Percentiles rank a stretch among this genome's conserved stretches.
These are phyloP conservation scores for Penstemon newberryi DNA, from an alignment of 257 asterid genomes.

Conservation along the genomic window DNA sequence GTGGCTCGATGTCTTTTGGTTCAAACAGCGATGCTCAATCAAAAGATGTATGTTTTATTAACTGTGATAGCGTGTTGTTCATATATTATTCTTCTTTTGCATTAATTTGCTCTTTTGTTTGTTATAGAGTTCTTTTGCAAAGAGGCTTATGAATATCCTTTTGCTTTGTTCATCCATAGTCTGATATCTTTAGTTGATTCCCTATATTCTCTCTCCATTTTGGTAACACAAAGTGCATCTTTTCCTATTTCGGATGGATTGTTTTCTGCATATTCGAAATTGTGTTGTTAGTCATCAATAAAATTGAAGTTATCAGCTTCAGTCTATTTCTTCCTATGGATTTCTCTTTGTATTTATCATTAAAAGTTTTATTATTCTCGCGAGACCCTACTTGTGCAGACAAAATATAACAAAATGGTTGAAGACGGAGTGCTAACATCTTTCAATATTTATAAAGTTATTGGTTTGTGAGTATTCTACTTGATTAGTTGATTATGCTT, in stretches of 20 bases:
- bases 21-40: constrained; percentile 47
- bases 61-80: neutral
- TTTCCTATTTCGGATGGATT: neutral
- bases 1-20: constrained; percentile 46
- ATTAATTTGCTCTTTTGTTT: constrained; percentile 13
- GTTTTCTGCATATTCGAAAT: constrained; percentile 13
- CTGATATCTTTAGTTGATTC: neutral
- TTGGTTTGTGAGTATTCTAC: neutral
- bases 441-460: neutral
- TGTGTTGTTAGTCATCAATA: constrained; percentile 1
- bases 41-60: constrained; percentile 57
- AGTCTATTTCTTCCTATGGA: neutral
- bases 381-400: neutral
- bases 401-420: neutral
- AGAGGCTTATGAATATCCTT: constrained; percentile 6
- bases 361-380: neutral
- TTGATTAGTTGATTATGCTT: neutral
- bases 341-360: neutral
- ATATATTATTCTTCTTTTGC: constrained; percentile 12
- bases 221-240: neutral
- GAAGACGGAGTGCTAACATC: too few species aligned
- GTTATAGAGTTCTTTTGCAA: neutral
- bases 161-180: constrained; percentile 3
- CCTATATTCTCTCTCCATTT: constrained; percentile 9
- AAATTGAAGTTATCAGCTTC: neutral